Conservation (phyloP, 2,329 filamentous ascomycete species). For the Penicillium sp. region DNA sequence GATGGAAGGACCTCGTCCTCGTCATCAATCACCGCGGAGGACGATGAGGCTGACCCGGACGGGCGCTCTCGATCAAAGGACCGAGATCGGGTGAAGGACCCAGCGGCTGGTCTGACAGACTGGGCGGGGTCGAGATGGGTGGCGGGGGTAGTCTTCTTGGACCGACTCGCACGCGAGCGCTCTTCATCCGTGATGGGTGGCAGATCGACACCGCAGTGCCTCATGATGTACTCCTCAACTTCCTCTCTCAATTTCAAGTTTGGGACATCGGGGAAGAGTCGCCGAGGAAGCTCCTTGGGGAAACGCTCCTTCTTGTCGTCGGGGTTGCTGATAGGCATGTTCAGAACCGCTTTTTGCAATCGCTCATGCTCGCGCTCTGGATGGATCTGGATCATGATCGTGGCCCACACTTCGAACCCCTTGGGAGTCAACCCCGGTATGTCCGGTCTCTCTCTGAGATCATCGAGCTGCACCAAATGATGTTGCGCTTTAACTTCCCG, state of each 20-base stretch:
- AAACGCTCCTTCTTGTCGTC: conserved; percentile 64
- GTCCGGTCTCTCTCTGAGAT: conserved; percentile 48
- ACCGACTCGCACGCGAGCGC: conserved; percentile 29
- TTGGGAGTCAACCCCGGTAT: conserved; percentile 60
- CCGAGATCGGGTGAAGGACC: conserved; percentile 9
- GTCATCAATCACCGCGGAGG: conserved; percentile 33
- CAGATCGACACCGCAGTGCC: conserved; percentile 46
- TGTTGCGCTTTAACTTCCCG: conserved; percentile 52
- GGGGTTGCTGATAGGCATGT: conserved; percentile 64
- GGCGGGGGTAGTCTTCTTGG: conserved; percentile 17
- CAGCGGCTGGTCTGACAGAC: conserved; percentile 1
- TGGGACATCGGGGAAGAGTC: conserved; percentile 59
- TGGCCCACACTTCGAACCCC: conserved; percentile 69
- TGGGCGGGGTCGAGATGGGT: conserved; percentile 1
- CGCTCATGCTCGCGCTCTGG: conserved; percentile 69
- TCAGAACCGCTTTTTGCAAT: conserved; percentile 60
- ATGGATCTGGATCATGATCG: conserved; percentile 64
- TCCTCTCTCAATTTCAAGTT: conserved; percentile 55
- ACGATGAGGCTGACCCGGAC: conserved; percentile 34
- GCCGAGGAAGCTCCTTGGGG: conserved; percentile 69
- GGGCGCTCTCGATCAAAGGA: conserved; percentile 25
- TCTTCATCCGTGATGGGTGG: conserved; percentile 35
- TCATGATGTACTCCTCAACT: conserved; percentile 55
- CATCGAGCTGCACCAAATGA: conserved; percentile 54
- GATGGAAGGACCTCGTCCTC: conserved; percentile 38